Evolutionary conservation across 176 grass and related monocot species (phyloP), one percentile per base, ranked within the genome.

Genomic region (Cenchrus purpureus): DNA sequence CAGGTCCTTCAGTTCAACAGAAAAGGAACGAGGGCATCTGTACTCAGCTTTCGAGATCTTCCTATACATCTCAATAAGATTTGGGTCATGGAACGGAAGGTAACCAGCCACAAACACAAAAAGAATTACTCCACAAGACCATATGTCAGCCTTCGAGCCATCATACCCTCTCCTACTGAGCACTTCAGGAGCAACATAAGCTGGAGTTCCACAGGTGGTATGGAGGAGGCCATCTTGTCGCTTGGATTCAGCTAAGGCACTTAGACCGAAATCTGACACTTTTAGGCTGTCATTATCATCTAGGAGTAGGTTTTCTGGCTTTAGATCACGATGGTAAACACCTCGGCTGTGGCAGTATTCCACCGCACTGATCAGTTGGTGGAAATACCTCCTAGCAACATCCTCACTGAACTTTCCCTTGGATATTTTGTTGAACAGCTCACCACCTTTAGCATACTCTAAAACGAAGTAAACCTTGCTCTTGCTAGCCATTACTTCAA

Each of bases 401-500:
- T 88, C 86, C 80, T 94, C 92, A 4, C 25, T 74, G 10, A 94
- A 82, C 65, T 74, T 83, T 0, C 64, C 86, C 67, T 88, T 88
- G 73, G 80, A 53, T 58, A 91, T 79, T 43, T 84, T 94, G n/a
- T 77, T 79, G 70, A 86, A 91, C 51, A 94, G 75, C 48, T 94
- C 92, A 29, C 92, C 92, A 4, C 88, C 92, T 77, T 86, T 88
- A 40, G 78, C 86, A 37, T 91, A 88, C 88, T 94, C 92, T 86
- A 94, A 86, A 64, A 91, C 92, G 32, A 94, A 86, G 79, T 88
- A 94, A 74, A 94, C 81, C 50, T 91, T 94, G 86, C 83, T 77
- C 88, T 73, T 91, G 86, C 83, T 88, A 78, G 86, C 92, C 92
- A 91, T 86, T 54, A 94, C 92, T 57, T 94, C 92, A 0, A 80